Evolutionary conservation across 495 filamentous ascomycete genomes (phyloP).

Genomic region (Elaphomyces granulatus): DNA sequence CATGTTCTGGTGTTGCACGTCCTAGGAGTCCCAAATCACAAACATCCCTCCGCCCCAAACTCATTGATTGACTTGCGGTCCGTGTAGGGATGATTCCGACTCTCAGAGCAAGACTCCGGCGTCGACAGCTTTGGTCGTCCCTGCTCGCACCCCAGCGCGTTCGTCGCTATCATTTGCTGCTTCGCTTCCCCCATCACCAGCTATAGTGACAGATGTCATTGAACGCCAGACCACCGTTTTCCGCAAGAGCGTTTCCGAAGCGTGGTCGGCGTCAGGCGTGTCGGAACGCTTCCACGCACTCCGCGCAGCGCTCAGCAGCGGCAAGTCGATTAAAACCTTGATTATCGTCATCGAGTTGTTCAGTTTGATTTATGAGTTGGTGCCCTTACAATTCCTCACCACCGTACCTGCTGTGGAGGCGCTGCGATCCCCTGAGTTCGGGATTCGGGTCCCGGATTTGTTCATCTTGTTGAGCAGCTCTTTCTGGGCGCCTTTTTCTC

Average conservation of each 20-base stretch:
- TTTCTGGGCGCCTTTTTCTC: conserved; percentile 70
- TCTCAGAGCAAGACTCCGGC: conserved; percentile 12
- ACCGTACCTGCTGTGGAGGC: conserved; percentile 46
- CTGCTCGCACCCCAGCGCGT: conserved; percentile 43
- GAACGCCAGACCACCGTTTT: conserved; percentile 57
- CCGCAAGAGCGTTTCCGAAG: conserved; percentile 33
- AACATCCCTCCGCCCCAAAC: neutral
- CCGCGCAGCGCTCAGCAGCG: conserved; percentile 45
- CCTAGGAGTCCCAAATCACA: no score
- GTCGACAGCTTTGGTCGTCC: conserved; percentile 24
- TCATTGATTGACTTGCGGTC: conserved; percentile 3
- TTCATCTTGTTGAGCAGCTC: conserved; percentile 59
- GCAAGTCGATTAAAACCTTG: conserved; percentile 53
- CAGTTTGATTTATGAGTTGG: conserved; percentile 24
- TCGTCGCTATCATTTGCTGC: conserved; percentile 20
- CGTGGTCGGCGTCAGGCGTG: conserved; percentile 32
- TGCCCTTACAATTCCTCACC: conserved; percentile 54
- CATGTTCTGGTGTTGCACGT: no score
- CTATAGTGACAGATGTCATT: conserved; percentile 67
- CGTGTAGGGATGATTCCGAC: conserved; percentile 24
- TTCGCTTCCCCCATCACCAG: conserved; percentile 68
- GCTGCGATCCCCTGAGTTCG: conserved; percentile 24
- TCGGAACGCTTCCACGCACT: conserved; percentile 34
- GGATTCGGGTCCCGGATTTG: conserved; percentile 61
- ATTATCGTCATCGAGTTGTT: conserved; percentile 47